Evolutionary conservation across 2,329 filamentous ascomycete species (phyloP).

Genomic region (Phialophora chinensis): DNA sequence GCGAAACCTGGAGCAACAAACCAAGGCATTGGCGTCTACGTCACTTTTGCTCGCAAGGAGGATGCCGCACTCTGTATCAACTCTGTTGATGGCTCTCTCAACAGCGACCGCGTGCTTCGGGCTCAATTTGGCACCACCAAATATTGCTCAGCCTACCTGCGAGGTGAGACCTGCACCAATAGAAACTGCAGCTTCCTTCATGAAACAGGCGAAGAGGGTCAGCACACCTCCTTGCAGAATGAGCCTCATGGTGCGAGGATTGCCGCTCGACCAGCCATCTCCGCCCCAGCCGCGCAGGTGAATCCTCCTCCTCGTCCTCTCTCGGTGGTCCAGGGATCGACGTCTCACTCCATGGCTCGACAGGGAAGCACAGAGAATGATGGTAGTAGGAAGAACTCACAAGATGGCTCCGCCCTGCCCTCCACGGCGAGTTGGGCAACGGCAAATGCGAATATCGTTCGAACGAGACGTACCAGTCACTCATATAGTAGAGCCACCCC

Average conservation of each 20-base stretch:
- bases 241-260: constrained; percentile 35
- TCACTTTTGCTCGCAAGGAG: constrained; percentile 92
- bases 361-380: constrained; percentile 76
- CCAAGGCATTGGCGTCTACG: constrained; percentile 93
- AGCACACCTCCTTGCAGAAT: constrained; percentile 39
- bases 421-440: constrained; percentile 93
- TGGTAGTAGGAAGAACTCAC: constrained; percentile 60
- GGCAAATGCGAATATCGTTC: constrained; percentile 66
- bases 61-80: constrained; percentile 89
- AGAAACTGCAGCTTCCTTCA: constrained; percentile 98
- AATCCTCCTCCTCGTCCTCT: constrained; percentile 45
- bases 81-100: constrained; percentile 89
- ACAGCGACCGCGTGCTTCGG: constrained; percentile 82
- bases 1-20: constrained; percentile 77
- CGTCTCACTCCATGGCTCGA: constrained; percentile 68
- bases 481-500: constrained; percentile 80
- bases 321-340: constrained; percentile 51
- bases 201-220: constrained; percentile 89
- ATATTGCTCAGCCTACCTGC: constrained; percentile 95
- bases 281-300: constrained; percentile 31
- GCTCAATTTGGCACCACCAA: constrained; percentile 90
- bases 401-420: constrained; percentile 88
- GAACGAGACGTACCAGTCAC: constrained; percentile 72
- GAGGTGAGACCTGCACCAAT: constrained; percentile 93
- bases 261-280: constrained; percentile 53